These are phyloP conservation scores for Hydnum rufescens DNA, from an alignment of 768 basidiomycete species.

Conservation along the genomic window DNA sequence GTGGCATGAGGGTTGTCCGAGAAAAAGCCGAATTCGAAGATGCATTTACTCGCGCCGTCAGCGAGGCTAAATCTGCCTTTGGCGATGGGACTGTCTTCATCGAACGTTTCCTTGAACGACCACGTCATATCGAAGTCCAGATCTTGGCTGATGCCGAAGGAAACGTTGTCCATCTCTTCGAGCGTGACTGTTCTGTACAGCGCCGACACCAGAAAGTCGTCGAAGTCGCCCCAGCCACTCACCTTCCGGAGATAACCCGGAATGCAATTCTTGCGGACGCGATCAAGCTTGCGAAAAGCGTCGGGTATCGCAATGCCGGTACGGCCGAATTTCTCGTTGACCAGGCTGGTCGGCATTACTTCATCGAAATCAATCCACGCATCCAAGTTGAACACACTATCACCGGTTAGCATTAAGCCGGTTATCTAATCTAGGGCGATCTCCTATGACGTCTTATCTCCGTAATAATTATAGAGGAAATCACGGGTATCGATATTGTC, in stretches of 20 bases:
- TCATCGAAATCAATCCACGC: slow-evolving; percentile 98
- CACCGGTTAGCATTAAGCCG: slow-evolving; percentile 37
- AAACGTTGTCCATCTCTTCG: slow-evolving; percentile 94
- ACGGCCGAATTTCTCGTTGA: slow-evolving; percentile 98
- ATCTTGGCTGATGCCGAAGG: slow-evolving; percentile 78
- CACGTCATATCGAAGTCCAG: slow-evolving; percentile 96
- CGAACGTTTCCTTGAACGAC: slow-evolving; percentile 90
- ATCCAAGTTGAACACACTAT: slow-evolving; percentile 99
- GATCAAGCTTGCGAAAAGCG: slow-evolving; percentile 83
- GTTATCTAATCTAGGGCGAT: neutral
- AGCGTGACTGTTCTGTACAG: slow-evolving; percentile 98
- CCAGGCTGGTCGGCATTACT: slow-evolving; percentile 89
- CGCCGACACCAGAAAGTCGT: slow-evolving; percentile 97
- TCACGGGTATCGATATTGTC: slow-evolving; percentile 97
- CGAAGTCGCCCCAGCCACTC: slow-evolving; percentile 92
- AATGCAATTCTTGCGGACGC: slow-evolving; percentile 78
- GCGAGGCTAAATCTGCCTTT: slow-evolving; percentile 90
- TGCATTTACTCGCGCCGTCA: slow-evolving; percentile 79
- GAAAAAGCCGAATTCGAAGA: slow-evolving; percentile 81
- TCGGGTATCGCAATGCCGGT: slow-evolving; percentile 90
- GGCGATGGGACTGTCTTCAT: slow-evolving; percentile 99
- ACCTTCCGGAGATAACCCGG: slow-evolving; percentile 77
- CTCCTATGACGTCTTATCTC: slow-evolving; percentile 8
- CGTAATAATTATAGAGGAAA: slow-evolving; percentile 52
- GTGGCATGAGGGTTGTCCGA: slow-evolving; percentile 97